Conservation (phyloP, 495 filamentous ascomycete species). For the Penicillium fimorum region DNA sequence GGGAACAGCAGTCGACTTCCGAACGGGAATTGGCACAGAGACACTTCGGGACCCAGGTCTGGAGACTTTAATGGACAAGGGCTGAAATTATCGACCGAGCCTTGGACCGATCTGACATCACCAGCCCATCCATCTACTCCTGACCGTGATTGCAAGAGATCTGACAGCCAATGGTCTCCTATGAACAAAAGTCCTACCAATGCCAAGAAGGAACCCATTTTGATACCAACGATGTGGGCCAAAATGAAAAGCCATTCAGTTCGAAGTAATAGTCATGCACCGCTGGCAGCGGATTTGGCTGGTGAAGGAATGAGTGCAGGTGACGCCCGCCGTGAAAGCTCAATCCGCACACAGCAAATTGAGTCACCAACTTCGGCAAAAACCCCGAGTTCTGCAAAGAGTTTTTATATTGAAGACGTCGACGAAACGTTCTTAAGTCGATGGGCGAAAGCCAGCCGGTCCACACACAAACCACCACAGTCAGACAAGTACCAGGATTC, state of each 20-base stretch:
- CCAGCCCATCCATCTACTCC: background rate
- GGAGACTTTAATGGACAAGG: background rate
- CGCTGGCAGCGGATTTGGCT: background rate
- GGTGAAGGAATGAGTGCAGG: background rate
- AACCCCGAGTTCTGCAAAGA: background rate
- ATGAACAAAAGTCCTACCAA: background rate
- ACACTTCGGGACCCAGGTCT: background rate
- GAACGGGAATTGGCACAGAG: background rate
- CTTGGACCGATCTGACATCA: too few relatives aligned
- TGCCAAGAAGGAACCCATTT: background rate
- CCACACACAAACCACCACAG: background rate
- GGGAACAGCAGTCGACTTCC: background rate
- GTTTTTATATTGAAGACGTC: conserved; percentile 5
- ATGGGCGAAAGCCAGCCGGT: background rate
- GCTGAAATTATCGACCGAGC: background rate
- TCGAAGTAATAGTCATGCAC: background rate
- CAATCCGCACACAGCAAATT: background rate
- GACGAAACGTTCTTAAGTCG: background rate
- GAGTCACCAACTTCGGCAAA: background rate
- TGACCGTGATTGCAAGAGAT: background rate
- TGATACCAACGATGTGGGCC: conserved; percentile 1
- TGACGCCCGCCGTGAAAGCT: too few relatives aligned
- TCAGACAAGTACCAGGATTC: background rate
- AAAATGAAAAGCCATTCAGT: conserved; percentile 1
- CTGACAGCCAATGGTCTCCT: background rate